Base-by-base conservation (phyloP, 2,329 filamentous ascomycete genomes). In the Cordyceps militaris region DNA sequence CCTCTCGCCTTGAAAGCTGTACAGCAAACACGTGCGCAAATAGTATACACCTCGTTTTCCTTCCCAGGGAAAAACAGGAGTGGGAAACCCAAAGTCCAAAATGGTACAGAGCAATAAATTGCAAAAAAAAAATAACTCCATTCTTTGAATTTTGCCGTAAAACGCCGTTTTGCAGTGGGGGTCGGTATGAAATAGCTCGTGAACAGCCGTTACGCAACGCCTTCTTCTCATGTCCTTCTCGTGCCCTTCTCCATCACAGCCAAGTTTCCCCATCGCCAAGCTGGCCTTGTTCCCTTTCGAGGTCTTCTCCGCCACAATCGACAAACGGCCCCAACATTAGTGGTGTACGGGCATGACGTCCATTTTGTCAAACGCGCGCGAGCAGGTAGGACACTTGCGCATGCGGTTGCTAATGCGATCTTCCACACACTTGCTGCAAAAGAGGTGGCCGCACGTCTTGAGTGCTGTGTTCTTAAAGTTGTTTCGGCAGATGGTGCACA, bases 381-480 rank as follows among this genome's bases (percentile, higher is more conserved):
- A 91, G 78, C 95, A 99, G 65, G 90, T 93, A 3, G 94, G 94
- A 68, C 94, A 99, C 72, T 97, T 97, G 64, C 94, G 84, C 75
- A 93, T 92, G 36, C 94, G 88, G 67, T 94, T 96, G 47, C 84
- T 85, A 61, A 97, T 85, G 58, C 94, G 86, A 67, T 95, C 88
- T 63, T 96, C 90, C 24, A 97, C 88, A 69, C 94, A 99, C 49
- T 85, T 81, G 67, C 87, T 86, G 80, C 94, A 99, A 72, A 97
- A 96, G 50, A 96, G 83, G 71, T 99, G 94, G 1, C 94, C 94
- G 71, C 94, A 99, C 1, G 89, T 91, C 74, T 94, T 95, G 70
- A 99, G 82, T 10, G 87, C 88, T 0, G 92, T 96, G 68, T 97
- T 91, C 73, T 97, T 97, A 76, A 97, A 92, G 64, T 93, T 90